Conservation (phyloP, 2,329 filamentous ascomycete species). For the Stemphylium lycopersici region DNA sequence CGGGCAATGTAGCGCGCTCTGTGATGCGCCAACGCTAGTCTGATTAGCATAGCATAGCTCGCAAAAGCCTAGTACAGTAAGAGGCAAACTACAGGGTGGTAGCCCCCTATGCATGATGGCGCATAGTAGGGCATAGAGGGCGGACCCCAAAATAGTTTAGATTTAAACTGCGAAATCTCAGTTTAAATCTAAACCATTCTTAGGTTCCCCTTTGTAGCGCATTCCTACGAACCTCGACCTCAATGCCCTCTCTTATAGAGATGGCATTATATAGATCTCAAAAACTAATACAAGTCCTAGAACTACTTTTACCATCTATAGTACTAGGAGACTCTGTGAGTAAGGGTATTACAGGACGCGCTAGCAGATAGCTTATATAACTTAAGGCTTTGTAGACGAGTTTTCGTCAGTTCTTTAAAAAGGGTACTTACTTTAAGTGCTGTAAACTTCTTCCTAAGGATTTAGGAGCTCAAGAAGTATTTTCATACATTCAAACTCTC, state of each 20-base stretch:
- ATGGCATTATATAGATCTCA: neutral
- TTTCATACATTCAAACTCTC: slow-evolving; percentile 1
- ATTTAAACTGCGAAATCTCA: neutral
- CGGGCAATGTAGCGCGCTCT: neutral
- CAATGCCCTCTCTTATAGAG: neutral
- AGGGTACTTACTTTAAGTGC: neutral
- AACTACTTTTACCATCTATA: neutral
- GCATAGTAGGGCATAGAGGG: neutral
- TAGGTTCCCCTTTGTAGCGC: neutral
- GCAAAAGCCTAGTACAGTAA: neutral
- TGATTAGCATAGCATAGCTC: neutral
- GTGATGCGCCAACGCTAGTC: neutral
- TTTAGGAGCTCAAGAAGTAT: neutral
- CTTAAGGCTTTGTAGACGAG: neutral
- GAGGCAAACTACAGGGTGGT: neutral
- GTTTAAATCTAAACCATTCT: neutral
- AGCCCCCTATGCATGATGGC: neutral
- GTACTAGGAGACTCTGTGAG: neutral
- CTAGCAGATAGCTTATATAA: neutral
- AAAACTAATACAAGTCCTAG: neutral
- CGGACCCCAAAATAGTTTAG: neutral
- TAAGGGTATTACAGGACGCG: neutral
- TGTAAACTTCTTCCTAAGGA: slow-evolving; percentile 1
- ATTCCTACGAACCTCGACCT: slow-evolving; percentile 1
- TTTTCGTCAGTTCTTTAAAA: slow-evolving; percentile 2